Conservation (phyloP, 2,329 filamentous ascomycete genomes). For the Cercospora sp. region DNA sequence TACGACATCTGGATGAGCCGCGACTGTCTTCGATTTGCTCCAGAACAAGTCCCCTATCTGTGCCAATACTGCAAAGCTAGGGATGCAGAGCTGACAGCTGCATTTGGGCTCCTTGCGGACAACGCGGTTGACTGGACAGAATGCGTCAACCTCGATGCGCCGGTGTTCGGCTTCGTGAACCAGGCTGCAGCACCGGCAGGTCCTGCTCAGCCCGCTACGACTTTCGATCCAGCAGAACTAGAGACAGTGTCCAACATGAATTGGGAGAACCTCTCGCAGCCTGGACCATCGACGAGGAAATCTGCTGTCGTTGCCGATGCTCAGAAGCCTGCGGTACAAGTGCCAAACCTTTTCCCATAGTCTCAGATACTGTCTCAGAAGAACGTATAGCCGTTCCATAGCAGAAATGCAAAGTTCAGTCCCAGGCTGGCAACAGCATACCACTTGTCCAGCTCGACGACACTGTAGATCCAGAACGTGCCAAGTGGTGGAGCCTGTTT, state of each 20-base stretch:
- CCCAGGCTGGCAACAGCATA: constrained; percentile 61
- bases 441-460: constrained; percentile 77
- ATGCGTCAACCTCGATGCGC: not conserved
- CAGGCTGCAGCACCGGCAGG: not conserved
- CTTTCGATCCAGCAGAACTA: not conserved
- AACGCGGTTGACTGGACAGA: not conserved
- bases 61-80: constrained; percentile 15
- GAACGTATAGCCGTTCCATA: constrained; percentile 54
- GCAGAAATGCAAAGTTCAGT: constrained; percentile 54
- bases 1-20: constrained; percentile 14
- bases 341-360: not conserved
- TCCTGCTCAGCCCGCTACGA: not conserved
- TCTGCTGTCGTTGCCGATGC: not conserved
- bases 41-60: constrained; percentile 10
- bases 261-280: not conserved
- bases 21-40: constrained; percentile 12
- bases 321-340: not conserved
- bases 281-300: not conserved
- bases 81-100: constrained; percentile 10
- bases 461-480: constrained; percentile 88
- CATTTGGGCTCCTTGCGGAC: not conserved
- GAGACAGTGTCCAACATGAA: not conserved
- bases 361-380: constrained; percentile 22
- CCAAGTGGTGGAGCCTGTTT: constrained; percentile 86
- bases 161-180: not conserved